Evolutionary conservation across 202 grass and related monocot species (phyloP), one percentile per base, ranked within the genome.

Genomic region (Digitaria exilis): DNA sequence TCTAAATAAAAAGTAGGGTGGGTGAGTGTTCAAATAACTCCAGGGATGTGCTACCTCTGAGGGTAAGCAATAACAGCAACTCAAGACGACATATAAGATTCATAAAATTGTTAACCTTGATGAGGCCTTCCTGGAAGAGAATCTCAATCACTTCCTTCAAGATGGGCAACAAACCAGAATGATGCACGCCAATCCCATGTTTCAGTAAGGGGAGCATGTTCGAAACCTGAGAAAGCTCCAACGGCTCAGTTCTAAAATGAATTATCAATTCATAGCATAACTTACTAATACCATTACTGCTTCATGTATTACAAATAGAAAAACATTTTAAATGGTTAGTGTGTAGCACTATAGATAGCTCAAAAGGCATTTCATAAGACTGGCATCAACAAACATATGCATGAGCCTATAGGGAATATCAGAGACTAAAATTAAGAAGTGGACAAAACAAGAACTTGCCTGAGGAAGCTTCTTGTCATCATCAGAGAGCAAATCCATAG

Each of bases 81-180:
- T 42, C 24, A 19, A 60, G 30, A 73, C 58, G 30, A 6, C 5
- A 62, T 18, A 25, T 18, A 25, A 30, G 21, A 75, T 42, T 24
- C 26, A 12, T 62, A 75, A 51, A 21, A 69, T 31, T 49, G 41
- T 57, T 65, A 85, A 98, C 96, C 96, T 98, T 98, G 73, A 98
- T 95, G 51, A 93, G 88, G 26, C 96, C 96, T 82, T 98, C 96
- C 85, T 98, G 96, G 78, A 98, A 98, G 57, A 98, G 90, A 88
- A 98, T 94, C 87, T 98, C 96, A 80, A 98, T 95, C 32, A 98
- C 96, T 95, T 98, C 96, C 84, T 98, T 98, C 31, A 98, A 75
- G 76, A 98, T 98, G 28, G 96, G 96, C 61, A 98, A 84, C 54
- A 98, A 75, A 73, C 96, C 96, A 87, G 93, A 95, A 91, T 98